phyloP scores from a whole-genome alignment of 1,139 yeast genomes.

The Blastobotrys persicus region DNA sequence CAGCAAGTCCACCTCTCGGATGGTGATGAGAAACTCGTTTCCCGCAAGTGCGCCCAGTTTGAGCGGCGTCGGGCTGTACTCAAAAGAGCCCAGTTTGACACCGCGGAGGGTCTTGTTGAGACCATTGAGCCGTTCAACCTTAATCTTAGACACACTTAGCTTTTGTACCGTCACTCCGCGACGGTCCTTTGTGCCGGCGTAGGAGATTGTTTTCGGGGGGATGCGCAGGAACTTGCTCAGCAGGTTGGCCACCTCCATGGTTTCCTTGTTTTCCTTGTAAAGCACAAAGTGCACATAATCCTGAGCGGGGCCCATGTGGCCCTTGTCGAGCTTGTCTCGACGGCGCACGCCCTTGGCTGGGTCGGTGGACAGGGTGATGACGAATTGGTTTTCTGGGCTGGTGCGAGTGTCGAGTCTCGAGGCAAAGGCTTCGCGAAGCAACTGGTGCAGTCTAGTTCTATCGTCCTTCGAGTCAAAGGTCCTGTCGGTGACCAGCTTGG shows the following conservation, averaged over 20 bases:
- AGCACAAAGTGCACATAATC: constrained; percentile 73
- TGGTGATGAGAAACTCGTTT: constrained; percentile 80
- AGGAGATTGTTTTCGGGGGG: constrained; percentile 66
- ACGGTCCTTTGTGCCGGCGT: constrained; percentile 96
- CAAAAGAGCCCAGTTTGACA: constrained; percentile 71
- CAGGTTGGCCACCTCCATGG: constrained; percentile 88
- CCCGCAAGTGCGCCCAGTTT: constrained; percentile 83
- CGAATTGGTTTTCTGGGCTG: constrained; percentile 52
- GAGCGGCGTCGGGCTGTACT: constrained; percentile 61
- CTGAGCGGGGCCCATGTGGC: constrained; percentile 57
- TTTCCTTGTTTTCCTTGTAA: constrained; percentile 93
- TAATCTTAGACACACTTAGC: constrained; percentile 66
- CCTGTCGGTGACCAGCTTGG: constrained; percentile 57
- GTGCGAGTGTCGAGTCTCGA: constrained; percentile 79
- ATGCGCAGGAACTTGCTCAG: constrained; percentile 70
- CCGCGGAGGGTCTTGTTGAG: constrained; percentile 75
- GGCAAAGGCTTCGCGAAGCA: constrained; percentile 70
- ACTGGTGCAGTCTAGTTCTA: constrained; percentile 75
- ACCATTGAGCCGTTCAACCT: constrained; percentile 74
- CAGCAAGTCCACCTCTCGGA: constrained; percentile 59
- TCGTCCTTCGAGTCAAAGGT: constrained; percentile 62
- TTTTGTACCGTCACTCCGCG: constrained; percentile 93
- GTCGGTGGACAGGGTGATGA: constrained; percentile 27
- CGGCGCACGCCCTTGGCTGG: constrained; percentile 29
- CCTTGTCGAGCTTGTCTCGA: constrained; percentile 23